A percentile compares a stretch with the other conserved stretches of the same genome.
phyloP scores from a whole-genome alignment of 768 basidiomycete genomes.

The Panaeolus papilionaceus region DNA sequence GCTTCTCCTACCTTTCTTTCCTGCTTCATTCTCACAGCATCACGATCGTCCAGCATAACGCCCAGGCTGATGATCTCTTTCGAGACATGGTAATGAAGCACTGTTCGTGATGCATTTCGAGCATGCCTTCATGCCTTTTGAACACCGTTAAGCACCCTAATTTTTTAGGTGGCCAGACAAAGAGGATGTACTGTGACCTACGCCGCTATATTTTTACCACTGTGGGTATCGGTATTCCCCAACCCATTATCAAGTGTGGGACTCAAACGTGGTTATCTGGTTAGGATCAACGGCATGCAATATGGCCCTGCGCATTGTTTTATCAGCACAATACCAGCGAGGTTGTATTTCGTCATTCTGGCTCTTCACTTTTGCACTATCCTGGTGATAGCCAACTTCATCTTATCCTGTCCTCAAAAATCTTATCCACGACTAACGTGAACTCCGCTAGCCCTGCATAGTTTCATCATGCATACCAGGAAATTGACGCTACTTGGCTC shows the following conservation, averaged over 20 bases:
- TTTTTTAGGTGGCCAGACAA: background rate
- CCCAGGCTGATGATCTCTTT: conserved; percentile 7
- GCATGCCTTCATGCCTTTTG: background rate
- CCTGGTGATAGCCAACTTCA: background rate
- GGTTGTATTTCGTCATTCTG: background rate
- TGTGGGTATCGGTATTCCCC: conserved; percentile 1
- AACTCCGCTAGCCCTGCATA: conserved; percentile 9
- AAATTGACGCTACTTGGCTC: conserved; percentile 11
- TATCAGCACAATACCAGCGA: background rate
- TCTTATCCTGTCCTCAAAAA: background rate
- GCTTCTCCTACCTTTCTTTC: conserved; percentile 1
- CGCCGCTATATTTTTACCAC: conserved; percentile 4
- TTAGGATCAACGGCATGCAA: background rate
- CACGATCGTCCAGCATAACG: conserved; percentile 12
- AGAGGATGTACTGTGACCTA: background rate
- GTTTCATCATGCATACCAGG: background rate
- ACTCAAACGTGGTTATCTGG: background rate
- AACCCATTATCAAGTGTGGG: background rate
- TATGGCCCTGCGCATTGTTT: conserved; percentile 2
- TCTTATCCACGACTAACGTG: background rate
- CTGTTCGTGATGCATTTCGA: background rate
- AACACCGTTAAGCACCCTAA: background rate
- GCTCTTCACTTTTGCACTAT: background rate
- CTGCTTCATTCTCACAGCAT: conserved; percentile 2
- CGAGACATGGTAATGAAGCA: background rate